These are phyloP conservation scores for Puccinellia tenuiflora DNA, from an alignment of 176 grass and related monocot genomes.

Conservation along the genomic window DNA sequence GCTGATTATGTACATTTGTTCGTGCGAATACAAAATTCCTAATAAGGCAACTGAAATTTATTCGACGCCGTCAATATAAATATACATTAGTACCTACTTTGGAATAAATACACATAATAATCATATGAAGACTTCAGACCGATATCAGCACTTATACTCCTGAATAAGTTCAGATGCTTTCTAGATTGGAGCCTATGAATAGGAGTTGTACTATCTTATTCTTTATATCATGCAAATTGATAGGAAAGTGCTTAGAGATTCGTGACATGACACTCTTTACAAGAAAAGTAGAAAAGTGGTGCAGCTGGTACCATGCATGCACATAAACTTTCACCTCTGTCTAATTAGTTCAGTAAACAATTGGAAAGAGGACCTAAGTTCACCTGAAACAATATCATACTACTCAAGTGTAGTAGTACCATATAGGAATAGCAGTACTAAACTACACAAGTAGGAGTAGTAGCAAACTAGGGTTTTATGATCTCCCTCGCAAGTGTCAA, in stretches of 20 bases:
- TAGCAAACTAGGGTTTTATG: conserved; percentile 17
- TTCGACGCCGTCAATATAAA: neutral
- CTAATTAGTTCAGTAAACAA: conserved; percentile 32
- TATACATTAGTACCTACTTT: neutral
- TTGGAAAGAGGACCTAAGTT: conserved; percentile 23
- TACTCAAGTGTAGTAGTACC: neutral
- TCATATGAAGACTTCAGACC: neutral
- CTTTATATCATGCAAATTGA: conserved; percentile 21
- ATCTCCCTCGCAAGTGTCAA: conserved; percentile 1
- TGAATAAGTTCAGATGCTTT: conserved; percentile 14
- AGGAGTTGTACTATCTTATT: conserved; percentile 2
- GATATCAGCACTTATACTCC: neutral
- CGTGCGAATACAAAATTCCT: neutral
- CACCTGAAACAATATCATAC: conserved; percentile 38
- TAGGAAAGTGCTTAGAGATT: conserved; percentile 47
- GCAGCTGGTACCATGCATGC: conserved; percentile 21
- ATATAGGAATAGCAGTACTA: neutral
- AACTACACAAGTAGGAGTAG: neutral
- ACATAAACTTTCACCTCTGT: conserved; percentile 23
- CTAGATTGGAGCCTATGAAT: conserved; percentile 13
- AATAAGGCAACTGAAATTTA: neutral
- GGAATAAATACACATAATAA: neutral
- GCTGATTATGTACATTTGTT: neutral
- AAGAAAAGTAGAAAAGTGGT: conserved; percentile 34
- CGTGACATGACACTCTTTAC: conserved; percentile 37